These are phyloP conservation scores for Pythium insidiosum DNA, from an alignment of 352 stramenopile species.

Conservation along the genomic window DNA sequence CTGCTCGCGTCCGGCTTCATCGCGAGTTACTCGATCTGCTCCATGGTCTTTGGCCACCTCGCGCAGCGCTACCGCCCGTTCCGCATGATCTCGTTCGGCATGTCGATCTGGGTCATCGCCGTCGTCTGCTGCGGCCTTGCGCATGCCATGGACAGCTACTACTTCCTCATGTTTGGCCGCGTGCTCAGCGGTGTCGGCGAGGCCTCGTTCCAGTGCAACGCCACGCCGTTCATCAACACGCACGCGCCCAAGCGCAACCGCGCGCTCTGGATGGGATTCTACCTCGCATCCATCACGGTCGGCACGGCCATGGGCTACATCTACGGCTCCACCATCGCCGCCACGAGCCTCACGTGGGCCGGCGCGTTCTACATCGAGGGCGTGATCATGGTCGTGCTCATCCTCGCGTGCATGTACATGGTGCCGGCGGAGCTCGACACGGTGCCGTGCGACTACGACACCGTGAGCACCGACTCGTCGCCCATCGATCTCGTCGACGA, in stretches of 20 bases:
- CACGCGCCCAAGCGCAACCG: slow-evolving; percentile 55
- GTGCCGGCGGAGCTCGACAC: slow-evolving; percentile 52
- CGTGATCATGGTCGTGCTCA: slow-evolving; percentile 72
- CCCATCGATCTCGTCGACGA: slow-evolving; percentile 2
- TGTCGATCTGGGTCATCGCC: slow-evolving; percentile 87
- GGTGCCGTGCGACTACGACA: slow-evolving; percentile 23
- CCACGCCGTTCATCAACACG: slow-evolving; percentile 91
- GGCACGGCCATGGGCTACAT: slow-evolving; percentile 89
- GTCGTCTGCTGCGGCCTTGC: slow-evolving; percentile 84
- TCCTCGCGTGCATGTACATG: slow-evolving; percentile 51
- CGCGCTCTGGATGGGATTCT: slow-evolving; percentile 89
- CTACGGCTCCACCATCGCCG: slow-evolving; percentile 71
- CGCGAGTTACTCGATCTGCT: slow-evolving; percentile 87
- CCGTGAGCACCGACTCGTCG: not conserved
- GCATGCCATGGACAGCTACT: slow-evolving; percentile 75
- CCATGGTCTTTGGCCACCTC: slow-evolving; percentile 88
- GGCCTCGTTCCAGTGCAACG: slow-evolving; percentile 90
- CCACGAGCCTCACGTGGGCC: slow-evolving; percentile 57
- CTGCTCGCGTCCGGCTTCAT: slow-evolving; percentile 93
- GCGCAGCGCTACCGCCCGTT: slow-evolving; percentile 87
- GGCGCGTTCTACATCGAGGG: slow-evolving; percentile 85
- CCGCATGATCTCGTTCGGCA: slow-evolving; percentile 82
- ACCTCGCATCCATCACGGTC: slow-evolving; percentile 89
- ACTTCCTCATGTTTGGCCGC: slow-evolving; percentile 81
- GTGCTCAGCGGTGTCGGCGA: slow-evolving; percentile 87